Evolutionary conservation across 441 rosid species (phyloP).

Genomic region (Pelargonium fulgidum): DNA sequence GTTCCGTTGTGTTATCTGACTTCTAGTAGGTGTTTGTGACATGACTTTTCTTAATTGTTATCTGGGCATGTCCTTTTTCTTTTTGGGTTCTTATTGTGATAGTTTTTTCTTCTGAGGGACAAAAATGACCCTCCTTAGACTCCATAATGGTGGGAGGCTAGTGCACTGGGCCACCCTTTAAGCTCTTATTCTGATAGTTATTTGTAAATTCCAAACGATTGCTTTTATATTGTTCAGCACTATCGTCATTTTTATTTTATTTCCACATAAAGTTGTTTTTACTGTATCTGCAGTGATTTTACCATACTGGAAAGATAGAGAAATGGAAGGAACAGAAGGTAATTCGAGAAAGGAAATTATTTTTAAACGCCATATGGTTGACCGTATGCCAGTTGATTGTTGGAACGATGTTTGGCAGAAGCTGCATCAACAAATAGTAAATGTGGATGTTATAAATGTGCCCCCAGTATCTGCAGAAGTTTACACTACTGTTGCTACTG

Average conservation of each 20-base stretch:
- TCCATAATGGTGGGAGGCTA: no score
- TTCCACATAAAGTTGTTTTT: constrained; percentile 7
- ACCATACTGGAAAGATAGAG: constrained; percentile 69
- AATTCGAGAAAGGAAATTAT: constrained; percentile 50
- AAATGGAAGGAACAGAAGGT: constrained; percentile 33
- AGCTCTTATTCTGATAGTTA: not conserved
- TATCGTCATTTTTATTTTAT: not conserved
- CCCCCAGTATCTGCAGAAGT: constrained; percentile 71
- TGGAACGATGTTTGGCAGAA: constrained; percentile 96
- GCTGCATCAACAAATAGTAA: constrained; percentile 82
- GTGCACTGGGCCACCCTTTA: no score
- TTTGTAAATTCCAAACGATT: not conserved
- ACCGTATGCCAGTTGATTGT: constrained; percentile 88
- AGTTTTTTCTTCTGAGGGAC: no score
- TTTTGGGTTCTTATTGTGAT: not conserved
- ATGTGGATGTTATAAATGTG: constrained; percentile 72
- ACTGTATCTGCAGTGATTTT: constrained; percentile 55
- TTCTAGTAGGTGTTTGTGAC: not conserved
- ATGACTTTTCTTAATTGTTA: not conserved
- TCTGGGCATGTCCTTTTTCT: not conserved
- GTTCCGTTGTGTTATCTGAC: not conserved
- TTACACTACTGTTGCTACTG: constrained; percentile 76
- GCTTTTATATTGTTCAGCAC: not conserved
- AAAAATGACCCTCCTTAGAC: no score
- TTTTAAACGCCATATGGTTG: constrained; percentile 79